Percentiles rank a stretch among this genome's conserved stretches.
Evolutionary conservation across 2,329 filamentous ascomycete genomes (phyloP).

Genomic region (Allantophomopsis lycopodina): DNA sequence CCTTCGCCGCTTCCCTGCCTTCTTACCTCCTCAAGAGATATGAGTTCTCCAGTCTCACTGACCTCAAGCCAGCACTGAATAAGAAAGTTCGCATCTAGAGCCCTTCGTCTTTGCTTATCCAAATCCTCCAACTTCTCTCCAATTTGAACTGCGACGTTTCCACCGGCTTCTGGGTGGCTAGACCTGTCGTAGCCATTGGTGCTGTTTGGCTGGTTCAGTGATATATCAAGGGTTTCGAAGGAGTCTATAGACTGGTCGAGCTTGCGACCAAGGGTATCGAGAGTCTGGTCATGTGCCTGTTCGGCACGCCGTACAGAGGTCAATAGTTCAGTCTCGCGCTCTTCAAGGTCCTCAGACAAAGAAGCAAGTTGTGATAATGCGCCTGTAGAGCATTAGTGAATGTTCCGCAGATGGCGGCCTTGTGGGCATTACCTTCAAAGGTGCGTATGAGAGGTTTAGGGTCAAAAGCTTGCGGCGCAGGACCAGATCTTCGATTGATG

Average conservation of each 20-base stretch:
- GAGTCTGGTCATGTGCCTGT: conserved; percentile 79
- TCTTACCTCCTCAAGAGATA: conserved; percentile 78
- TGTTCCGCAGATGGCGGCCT: too few species aligned
- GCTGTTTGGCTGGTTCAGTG: conserved; percentile 49
- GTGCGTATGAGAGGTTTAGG: conserved; percentile 93
- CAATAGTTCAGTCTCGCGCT: conserved; percentile 79
- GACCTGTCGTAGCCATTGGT: conserved; percentile 32
- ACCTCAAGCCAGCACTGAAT: conserved; percentile 97
- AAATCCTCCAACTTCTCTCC: conserved; percentile 89
- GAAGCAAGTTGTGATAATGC: conserved; percentile 53
- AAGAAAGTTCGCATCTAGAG: conserved; percentile 85
- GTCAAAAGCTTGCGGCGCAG: conserved; percentile 59
- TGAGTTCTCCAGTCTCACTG: conserved; percentile 75
- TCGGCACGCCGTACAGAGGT: conserved; percentile 86
- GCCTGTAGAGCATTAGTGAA: conserved; percentile 23
- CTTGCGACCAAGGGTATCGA: conserved; percentile 76
- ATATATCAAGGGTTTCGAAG: conserved; percentile 81
- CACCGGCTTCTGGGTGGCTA: conserved; percentile 43
- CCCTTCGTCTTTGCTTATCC: conserved; percentile 79
- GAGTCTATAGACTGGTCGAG: conserved; percentile 84
- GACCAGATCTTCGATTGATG: conserved; percentile 65
- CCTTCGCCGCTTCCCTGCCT: conserved; percentile 76
- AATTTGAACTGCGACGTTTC: conserved; percentile 87
- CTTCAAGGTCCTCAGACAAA: conserved; percentile 73
- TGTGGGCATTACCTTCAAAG: conserved; percentile 56